Evolutionary conservation across 352 stramenopile species (phyloP), one percentile per base, ranked within the genome.

Genomic region (Phytophthora podocarpi): DNA sequence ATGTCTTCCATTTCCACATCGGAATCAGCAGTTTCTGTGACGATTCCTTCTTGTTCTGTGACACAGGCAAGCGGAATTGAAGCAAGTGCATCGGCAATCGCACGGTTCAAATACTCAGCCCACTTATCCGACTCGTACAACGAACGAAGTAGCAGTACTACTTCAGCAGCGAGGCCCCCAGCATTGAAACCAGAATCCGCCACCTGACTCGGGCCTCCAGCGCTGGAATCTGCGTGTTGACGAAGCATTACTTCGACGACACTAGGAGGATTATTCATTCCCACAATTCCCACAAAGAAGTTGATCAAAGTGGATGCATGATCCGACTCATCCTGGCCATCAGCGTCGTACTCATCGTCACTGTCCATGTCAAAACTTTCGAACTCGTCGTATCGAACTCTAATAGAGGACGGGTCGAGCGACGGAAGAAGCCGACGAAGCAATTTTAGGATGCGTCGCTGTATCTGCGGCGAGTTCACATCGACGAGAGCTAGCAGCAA

Each of bases 1-100:
- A 82, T 80, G 21, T 96, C 87, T 67, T 95, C 87, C 84, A 93
- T 93, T 49, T 95, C 87, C 12, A 95, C 82, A 64, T 95, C 86
- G 1, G 77, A 78, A 48, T 95, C 86, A 0, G 65, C 60, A 5
- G 50, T 67, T 42, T 72, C 60, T 26, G 46, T 28, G 12, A 36
- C 12, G 13, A 21, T 26, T 10, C 41, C 23, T 32, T 60, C 57
- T 47, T 59, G 28, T 36, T 87, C 72, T 2, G 67, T 86, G 21
- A 85, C 42, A 41, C 75, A 87, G 12, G 48, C 60, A 32, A 59
- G 47, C 18, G 82, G 78, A 21, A 93, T 78, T 2, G 61, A 69
- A 15, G 67, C 59, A 9, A 96, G 70, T 15, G 87, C 76, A 2
- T 70, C 59, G 6, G 84, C 63, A 43, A 96, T 76, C 4, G 82